phyloP scores from a whole-genome alignment of 306 rosid genomes.

The Glycyrrhiza uralensis region DNA sequence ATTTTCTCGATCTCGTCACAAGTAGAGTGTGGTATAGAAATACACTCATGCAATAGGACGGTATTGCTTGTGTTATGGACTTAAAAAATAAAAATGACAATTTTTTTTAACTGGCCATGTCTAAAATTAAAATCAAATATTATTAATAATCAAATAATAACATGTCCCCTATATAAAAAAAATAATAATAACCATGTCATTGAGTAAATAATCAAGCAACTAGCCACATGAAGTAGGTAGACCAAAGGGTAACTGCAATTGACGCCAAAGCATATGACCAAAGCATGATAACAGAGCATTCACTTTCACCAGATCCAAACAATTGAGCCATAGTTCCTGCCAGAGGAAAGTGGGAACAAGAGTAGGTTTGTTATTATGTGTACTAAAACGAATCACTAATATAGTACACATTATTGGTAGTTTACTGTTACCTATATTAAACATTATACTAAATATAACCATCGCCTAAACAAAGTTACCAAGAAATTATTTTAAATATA shows the following conservation, averaged over 20 bases:
- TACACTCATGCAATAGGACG: too few relatives aligned
- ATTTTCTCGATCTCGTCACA: too few relatives aligned
- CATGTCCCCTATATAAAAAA: too few relatives aligned
- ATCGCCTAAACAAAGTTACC: too few relatives aligned
- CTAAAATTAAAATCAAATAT: background rate
- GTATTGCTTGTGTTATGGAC: too few relatives aligned
- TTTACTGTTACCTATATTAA: too few relatives aligned
- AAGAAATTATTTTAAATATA: too few relatives aligned
- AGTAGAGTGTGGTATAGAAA: too few relatives aligned
- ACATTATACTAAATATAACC: too few relatives aligned
- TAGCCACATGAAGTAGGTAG: conserved; percentile 69
- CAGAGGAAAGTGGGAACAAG: background rate
- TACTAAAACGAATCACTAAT: too few relatives aligned
- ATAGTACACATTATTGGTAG: too few relatives aligned
- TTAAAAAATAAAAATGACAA: too few relatives aligned
- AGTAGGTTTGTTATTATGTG: background rate
- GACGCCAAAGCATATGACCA: conserved; percentile 77
- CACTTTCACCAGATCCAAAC: conserved; percentile 65
- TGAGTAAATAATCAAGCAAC: conserved; percentile 34
- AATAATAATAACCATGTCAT: background rate
- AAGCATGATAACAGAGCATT: conserved; percentile 71
- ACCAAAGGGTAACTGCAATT: conserved; percentile 75
- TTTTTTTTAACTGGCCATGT: background rate
- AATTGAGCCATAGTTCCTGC: conserved; percentile 79
- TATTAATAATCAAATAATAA: background rate